Evolutionary conservation across 306 rosid species (phyloP), one percentile per base, ranked within the genome.

Genomic region (Cyclanthera cordifolia): DNA sequence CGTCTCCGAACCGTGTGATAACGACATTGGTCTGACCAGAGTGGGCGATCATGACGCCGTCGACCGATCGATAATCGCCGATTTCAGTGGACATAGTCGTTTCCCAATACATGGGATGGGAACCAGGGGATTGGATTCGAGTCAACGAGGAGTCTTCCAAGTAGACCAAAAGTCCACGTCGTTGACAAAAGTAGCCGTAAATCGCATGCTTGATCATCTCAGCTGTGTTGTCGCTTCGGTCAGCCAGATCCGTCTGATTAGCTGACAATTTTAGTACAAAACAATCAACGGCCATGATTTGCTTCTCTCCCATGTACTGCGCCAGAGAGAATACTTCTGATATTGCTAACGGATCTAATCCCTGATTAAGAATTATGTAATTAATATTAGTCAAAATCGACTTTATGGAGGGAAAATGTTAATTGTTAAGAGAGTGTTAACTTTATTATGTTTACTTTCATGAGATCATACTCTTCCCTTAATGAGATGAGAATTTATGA

Each of bases 171-270:
- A 93, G 83, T 2, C 98, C 98, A 76, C 85, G 90, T 72, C 85
- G 77, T 75, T 93, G 98, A 79, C 98, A 85, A 71, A 93, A 93
- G 84, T 87, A 86, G 23, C 96, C 98, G 46, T 82, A 86, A 15
- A 86, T 71, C 4, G 83, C 84, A 37, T 93, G 98, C 56, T 90
- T 93, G 72, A 93, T 93, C 95, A 89, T 87, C 81, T 93, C 98
- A 0, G 98, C 98, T 1, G 96, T 89, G 87, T 52, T 87, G 16
- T 93, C 98, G 23, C 95, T 88, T 0, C 98, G 85, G 12, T 86
- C 95, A 0, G 57, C 77, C 2, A 93, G 82, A 59, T 87, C 95
- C 57, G 82, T 79, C 53, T 84, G 96, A 71, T 90, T 91, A 0
- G 94, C 91, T 4, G 90, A 84, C 17, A 93, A 79, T 59, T 89